Conservation (phyloP, 2,329 filamentous ascomycete species). For the Fusarium subglutinans region DNA sequence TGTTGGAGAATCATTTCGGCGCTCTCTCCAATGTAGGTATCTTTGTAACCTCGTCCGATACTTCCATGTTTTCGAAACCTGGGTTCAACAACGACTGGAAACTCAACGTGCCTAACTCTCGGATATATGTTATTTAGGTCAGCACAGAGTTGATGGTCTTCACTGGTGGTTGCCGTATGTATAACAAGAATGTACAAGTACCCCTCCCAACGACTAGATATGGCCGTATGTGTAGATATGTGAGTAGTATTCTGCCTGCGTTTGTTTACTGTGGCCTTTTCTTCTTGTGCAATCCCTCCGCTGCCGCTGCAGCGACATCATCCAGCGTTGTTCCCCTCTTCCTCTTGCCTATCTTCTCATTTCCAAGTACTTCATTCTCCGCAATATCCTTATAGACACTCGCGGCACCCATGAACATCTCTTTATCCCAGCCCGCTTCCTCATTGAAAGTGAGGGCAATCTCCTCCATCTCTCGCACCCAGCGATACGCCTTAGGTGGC, state of each 20-base stretch:
- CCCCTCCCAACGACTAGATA: constrained; percentile 3
- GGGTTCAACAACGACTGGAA: constrained; percentile 46
- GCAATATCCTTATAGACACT: constrained; percentile 70
- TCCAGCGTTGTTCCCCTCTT: constrained; percentile 65
- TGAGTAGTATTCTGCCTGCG: neutral
- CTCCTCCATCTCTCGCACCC: constrained; percentile 81
- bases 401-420: constrained; percentile 68
- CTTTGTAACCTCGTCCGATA: constrained; percentile 53
- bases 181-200: constrained; percentile 14
- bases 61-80: constrained; percentile 38
- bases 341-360: constrained; percentile 66
- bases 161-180: neutral
- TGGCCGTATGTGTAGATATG: neutral
- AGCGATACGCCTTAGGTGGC: constrained; percentile 80
- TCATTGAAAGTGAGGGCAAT: constrained; percentile 72
- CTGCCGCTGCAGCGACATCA: constrained; percentile 62
- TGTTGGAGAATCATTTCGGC: constrained; percentile 64
- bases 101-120: constrained; percentile 49
- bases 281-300: constrained; percentile 58
- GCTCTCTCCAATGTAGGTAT: constrained; percentile 69
- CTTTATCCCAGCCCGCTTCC: constrained; percentile 68
- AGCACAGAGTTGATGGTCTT: neutral
- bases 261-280: constrained; percentile 43
- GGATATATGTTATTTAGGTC: constrained; percentile 38
- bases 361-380: constrained; percentile 67